A percentile compares a stretch with the other conserved stretches of the same genome.
These are phyloP conservation scores for Microthyrium microscopicum DNA, from an alignment of 2,329 filamentous ascomycete genomes.

Conservation along the genomic window DNA sequence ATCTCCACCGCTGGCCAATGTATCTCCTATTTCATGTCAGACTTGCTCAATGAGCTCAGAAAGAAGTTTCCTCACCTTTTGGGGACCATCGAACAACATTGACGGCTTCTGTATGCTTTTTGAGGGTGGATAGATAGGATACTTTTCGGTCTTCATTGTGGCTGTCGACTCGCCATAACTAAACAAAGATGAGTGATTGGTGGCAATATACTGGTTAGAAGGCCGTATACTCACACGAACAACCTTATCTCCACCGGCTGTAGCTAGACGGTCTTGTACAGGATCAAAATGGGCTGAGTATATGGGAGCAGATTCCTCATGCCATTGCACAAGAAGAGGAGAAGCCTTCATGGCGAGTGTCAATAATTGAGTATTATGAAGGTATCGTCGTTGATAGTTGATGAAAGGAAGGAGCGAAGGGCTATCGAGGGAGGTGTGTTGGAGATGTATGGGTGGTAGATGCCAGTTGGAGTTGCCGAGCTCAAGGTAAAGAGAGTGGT, in stretches of 20 bases:
- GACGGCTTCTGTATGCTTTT: conserved; percentile 90
- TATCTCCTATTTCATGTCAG: conserved; percentile 47
- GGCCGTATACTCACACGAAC: conserved; percentile 51
- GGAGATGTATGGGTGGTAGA: no score
- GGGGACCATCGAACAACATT: conserved; percentile 96
- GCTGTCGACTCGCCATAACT: conserved; percentile 83
- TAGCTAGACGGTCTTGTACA: conserved; percentile 78
- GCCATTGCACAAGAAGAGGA: conserved; percentile 95
- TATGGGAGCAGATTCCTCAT: conserved; percentile 90
- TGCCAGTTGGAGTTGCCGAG: no score
- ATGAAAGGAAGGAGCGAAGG: no score
- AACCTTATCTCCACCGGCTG: conserved; percentile 90
- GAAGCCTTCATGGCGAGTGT: conserved; percentile 71
- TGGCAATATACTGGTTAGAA: conserved; percentile 6
- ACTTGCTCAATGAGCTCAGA: conserved; percentile 11
- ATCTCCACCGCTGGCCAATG: conserved; percentile 86
- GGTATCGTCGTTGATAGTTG: no score
- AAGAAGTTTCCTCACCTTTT: conserved; percentile 46
- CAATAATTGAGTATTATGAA: no score
- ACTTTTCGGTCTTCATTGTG: conserved; percentile 77
- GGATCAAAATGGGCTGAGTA: conserved; percentile 97
- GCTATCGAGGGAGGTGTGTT: no score
- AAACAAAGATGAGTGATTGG: conserved; percentile 9
- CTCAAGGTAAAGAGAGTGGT: no score
- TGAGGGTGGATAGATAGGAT: conserved; percentile 77